These are phyloP conservation scores for Blastobotrys indianensis DNA, from an alignment of 1,139 yeast species.

Conservation along the genomic window DNA sequence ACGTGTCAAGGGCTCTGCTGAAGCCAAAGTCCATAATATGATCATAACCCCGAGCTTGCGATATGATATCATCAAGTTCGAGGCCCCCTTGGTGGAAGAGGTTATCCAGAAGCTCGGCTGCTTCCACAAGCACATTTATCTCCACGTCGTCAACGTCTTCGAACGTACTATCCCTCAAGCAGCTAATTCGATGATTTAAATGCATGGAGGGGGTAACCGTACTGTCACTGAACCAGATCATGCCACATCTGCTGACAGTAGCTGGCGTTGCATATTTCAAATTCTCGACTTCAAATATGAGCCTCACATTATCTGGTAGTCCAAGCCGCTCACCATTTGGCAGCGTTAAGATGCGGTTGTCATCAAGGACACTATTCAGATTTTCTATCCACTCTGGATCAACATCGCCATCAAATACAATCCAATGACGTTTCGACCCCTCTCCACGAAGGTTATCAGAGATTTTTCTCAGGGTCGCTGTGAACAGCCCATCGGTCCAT, in stretches of 20 bases:
- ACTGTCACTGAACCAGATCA: conserved; percentile 60
- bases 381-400: conserved; percentile 96
- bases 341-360: conserved; percentile 70
- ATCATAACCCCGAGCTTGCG: conserved; percentile 25
- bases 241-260: conserved; percentile 88
- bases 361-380: conserved; percentile 85
- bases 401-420: conserved; percentile 86
- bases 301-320: conserved; percentile 56
- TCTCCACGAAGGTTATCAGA: conserved; percentile 58
- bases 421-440: conserved; percentile 55
- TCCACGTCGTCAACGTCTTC: conserved; percentile 30
- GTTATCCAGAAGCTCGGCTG: background rate
- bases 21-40: conserved; percentile 54
- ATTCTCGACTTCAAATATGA: conserved; percentile 73
- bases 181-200: conserved; percentile 20
- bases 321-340: conserved; percentile 85
- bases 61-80: conserved; percentile 20
- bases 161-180: conserved; percentile 18
- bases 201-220: conserved; percentile 32
- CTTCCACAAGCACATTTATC: conserved; percentile 13
- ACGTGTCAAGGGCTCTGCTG: conserved; percentile 39
- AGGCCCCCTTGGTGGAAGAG: background rate
- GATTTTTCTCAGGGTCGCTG: conserved; percentile 58
- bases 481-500: conserved; percentile 88
- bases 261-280: conserved; percentile 76